Evolutionary conservation across 1,284 basidiomycete species (phyloP).

Genomic region (Malassezia slooffiae): DNA sequence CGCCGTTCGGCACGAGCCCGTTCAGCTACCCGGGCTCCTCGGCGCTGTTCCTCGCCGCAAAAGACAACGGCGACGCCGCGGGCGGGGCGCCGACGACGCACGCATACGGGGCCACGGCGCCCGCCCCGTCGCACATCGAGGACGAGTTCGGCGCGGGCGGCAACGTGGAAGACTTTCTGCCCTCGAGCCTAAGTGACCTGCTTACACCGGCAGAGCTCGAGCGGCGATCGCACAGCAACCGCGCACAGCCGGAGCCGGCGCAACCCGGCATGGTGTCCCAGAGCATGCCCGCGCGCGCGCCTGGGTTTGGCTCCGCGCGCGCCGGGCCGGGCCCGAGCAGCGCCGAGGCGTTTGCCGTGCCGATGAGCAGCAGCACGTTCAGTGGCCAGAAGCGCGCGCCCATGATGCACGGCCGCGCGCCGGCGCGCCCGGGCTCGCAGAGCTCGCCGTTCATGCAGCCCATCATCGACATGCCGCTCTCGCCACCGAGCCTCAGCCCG

Average conservation of each 20-base stretch:
- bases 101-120: not conserved
- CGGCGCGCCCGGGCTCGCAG: not conserved
- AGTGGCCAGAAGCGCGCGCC: too few relatives aligned
- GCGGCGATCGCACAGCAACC: constrained; percentile 22
- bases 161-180: constrained; percentile 51
- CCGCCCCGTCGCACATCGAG: constrained; percentile 5
- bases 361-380: too few relatives aligned
- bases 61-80: too few relatives aligned
- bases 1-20: constrained; percentile 38
- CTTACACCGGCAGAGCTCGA: constrained; percentile 44
- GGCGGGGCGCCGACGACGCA: too few relatives aligned
- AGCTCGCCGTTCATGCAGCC: constrained; percentile 6
- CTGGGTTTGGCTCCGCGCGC: constrained; percentile 1
- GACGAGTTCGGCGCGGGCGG: constrained; percentile 22
- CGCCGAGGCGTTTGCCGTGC: too few relatives aligned
- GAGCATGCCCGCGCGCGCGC: constrained; percentile 1
- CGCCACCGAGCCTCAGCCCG: constrained; percentile 3
- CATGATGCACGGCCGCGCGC: not conserved
- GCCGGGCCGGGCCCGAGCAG: too few relatives aligned
- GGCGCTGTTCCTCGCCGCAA: constrained; percentile 33
- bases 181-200: constrained; percentile 41
- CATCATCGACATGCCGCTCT: not conserved
- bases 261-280: constrained; percentile 3
- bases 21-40: constrained; percentile 41
- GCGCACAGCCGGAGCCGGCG: constrained; percentile 9